Conservation (phyloP, 352 stramenopile species). For the Pythium grandisporangium region DNA sequence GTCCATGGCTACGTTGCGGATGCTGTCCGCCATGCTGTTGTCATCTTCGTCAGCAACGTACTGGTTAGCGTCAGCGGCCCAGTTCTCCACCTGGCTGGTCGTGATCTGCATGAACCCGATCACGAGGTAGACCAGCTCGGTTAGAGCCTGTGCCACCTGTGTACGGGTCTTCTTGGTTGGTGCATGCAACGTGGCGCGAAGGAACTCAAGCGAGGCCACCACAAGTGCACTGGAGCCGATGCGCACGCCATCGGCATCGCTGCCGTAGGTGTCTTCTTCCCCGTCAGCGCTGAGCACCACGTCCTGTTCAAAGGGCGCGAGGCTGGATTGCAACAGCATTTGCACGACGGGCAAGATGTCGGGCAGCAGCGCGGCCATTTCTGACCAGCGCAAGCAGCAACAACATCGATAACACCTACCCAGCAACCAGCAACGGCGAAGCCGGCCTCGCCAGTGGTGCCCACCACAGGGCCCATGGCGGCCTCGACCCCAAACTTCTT, state of each 20-base stretch:
- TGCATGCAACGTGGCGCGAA: constrained; percentile 56
- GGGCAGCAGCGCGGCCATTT: constrained; percentile 64
- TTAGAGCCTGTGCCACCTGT: constrained; percentile 37
- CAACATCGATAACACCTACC: too few species aligned
- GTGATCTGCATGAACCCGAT: constrained; percentile 84
- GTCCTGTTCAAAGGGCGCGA: constrained; percentile 38
- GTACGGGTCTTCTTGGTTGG: constrained; percentile 76
- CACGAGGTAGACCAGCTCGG: constrained; percentile 69
- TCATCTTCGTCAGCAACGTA: constrained; percentile 83
- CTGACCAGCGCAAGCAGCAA: too few species aligned
- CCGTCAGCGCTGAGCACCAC: constrained; percentile 34
- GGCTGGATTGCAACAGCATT: constrained; percentile 29
- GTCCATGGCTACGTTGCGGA: constrained; percentile 62
- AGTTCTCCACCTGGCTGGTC: constrained; percentile 55
- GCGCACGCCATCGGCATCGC: constrained; percentile 56
- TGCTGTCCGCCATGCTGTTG: constrained; percentile 68
- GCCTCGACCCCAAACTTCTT: too few species aligned
- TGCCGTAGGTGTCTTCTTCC: constrained; percentile 68
- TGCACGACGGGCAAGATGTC: constrained; percentile 69
- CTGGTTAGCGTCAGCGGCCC: constrained; percentile 76
- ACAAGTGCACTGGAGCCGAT: constrained; percentile 62
- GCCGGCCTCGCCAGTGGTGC: too few species aligned
- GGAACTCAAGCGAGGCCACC: constrained; percentile 64
- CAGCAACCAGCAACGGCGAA: too few species aligned
- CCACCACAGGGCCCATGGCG: too few species aligned